These are phyloP conservation scores for Candida tetrigidarum DNA, from an alignment of 1,139 yeast genomes.

Conservation along the genomic window DNA sequence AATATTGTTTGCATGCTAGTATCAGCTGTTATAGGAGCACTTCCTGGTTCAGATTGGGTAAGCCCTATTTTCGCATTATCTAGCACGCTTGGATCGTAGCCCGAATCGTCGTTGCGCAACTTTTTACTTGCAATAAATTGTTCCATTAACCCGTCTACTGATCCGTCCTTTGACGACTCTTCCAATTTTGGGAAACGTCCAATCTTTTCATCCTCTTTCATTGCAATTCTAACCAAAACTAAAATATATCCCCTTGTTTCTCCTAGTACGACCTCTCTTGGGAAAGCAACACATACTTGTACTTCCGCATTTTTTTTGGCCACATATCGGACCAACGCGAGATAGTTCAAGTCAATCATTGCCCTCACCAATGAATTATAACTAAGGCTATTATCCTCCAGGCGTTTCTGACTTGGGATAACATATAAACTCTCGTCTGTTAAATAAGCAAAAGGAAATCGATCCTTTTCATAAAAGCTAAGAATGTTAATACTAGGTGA, in stretches of 20 bases:
- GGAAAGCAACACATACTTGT: conserved; percentile 56
- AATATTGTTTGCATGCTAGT: conserved; percentile 21
- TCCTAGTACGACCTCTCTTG: conserved; percentile 41
- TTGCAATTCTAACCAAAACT: conserved; percentile 61
- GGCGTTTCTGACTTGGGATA: conserved; percentile 45
- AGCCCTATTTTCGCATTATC: conserved; percentile 15
- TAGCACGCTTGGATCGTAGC: conserved; percentile 11
- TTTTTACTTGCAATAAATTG: conserved; percentile 15
- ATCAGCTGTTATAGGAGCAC: conserved; percentile 11
- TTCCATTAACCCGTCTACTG: conserved; percentile 16
- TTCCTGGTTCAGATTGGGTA: conserved; percentile 10
- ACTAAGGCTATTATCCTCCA: conserved; percentile 42
- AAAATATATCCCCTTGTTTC: conserved; percentile 31
- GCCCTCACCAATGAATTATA: conserved; percentile 61
- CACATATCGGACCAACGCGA: conserved; percentile 68
- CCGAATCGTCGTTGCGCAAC: conserved; percentile 11
- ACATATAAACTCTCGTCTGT: conserved; percentile 64
- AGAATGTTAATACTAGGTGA: conserved; percentile 62
- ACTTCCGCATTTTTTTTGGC: conserved; percentile 51
- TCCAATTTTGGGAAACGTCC: conserved; percentile 60
- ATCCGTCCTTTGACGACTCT: not conserved
- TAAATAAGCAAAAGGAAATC: conserved; percentile 61
- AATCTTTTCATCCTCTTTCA: conserved; percentile 73
- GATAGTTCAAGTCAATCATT: conserved; percentile 49
- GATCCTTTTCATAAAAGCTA: conserved; percentile 54